Evolutionary conservation across 371 early-diverging fungal species (phyloP).

Genomic region (Mycotypha africana): DNA sequence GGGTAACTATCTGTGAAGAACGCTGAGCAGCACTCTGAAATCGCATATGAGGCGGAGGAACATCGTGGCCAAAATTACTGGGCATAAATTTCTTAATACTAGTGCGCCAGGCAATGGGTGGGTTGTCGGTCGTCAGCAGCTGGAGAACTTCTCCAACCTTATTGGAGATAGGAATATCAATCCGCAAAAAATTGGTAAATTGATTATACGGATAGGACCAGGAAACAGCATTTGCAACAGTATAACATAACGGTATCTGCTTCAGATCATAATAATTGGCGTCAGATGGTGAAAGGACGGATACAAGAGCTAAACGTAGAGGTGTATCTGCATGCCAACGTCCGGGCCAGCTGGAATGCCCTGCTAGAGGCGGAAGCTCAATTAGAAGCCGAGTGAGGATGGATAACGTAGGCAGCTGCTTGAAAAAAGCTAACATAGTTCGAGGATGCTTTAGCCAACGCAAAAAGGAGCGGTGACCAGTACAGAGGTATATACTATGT

Average conservation of each 20-base stretch:
- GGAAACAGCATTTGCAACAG: too few species aligned
- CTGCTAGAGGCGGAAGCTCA: background rate
- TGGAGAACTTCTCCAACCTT: background rate
- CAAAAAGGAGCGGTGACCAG: background rate
- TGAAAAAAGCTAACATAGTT: background rate
- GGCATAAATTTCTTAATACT: background rate
- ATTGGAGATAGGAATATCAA: too few species aligned
- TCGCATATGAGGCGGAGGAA: too few species aligned
- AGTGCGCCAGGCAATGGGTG: background rate
- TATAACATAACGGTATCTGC: too few species aligned
- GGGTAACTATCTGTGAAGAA: too few species aligned
- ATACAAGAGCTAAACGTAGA: background rate
- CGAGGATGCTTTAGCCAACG: background rate
- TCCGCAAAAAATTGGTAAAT: too few species aligned
- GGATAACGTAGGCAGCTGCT: too few species aligned
- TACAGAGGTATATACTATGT: background rate
- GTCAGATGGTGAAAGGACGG: background rate
- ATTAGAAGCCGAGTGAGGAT: background rate
- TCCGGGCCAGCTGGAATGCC: too few species aligned
- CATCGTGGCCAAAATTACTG: background rate
- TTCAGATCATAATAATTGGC: too few species aligned
- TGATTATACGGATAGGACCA: too few species aligned
- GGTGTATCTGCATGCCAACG: too few species aligned
- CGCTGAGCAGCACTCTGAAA: too few species aligned
- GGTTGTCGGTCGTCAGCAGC: background rate